Evolutionary conservation across 495 filamentous ascomycete genomes (phyloP), one percentile per base, ranked within the genome.

Genomic region (Astrothelium macrocarpum): DNA sequence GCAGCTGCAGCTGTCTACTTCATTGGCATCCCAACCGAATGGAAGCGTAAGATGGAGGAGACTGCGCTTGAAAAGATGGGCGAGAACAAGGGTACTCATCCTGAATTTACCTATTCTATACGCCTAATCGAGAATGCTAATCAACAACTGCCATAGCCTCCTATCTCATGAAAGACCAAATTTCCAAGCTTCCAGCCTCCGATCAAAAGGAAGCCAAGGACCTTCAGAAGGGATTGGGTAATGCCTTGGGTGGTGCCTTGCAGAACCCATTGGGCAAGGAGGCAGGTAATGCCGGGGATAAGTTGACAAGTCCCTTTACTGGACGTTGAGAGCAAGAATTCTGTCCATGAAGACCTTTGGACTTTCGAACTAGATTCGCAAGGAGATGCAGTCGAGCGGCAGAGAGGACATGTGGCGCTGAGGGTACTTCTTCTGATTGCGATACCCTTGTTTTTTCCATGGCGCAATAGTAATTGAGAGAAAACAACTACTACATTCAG

Each of bases 11-110:
- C 25, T n/a, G 31, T 56, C 25, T 56, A 56, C 25, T 26, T 56
- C 63, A 74, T 76, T 66, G 75, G 75, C 53, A 74, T 77, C 62
- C 75, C 75, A 2, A 70, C 74, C 0, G 65, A 74, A 60, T 62
- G 72, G 31, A 77, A 77, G 69, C 69, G 70, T 61, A 70, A 70
- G 43, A 67, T 79, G 28, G 78, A 83, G 63, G 74, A 80, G 45
- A 66, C 80, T 4, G 64, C 80, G 1, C 71, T 83, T 1, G 75
- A 82, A 62, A 74, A 72, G 42, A 81, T 82, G 76, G 81, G 80
- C 18, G 81, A 84, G 67, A 84, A 77, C 31, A 81, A 80, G 59
- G 73, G 34, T 49, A 56, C 20, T 16, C 45, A 18, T 49, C 45
- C 20, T 5, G 45, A 42, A 9, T 10, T 9, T 9, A 42, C 10